Conservation (phyloP, 495 filamentous ascomycete species). For the Choiromyces venosus region DNA sequence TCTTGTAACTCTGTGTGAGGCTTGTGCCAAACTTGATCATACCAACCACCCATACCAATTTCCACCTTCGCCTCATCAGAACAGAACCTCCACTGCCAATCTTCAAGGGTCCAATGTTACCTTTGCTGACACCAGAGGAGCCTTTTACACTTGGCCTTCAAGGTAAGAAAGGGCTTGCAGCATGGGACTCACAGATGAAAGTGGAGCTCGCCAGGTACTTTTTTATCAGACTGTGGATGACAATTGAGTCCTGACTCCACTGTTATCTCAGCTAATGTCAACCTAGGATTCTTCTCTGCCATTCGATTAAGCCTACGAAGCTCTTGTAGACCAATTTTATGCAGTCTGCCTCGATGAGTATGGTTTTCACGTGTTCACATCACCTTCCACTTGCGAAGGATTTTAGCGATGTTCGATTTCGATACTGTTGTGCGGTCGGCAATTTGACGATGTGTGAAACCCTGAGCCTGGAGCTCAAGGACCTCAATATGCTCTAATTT, state of each 20-base stretch:
- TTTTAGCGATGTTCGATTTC: slow-evolving; percentile 1
- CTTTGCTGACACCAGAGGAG: neutral
- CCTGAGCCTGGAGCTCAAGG: neutral
- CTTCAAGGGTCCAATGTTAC: neutral
- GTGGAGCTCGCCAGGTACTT: neutral
- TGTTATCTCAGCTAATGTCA: neutral
- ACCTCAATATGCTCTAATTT: neutral
- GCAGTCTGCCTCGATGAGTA: neutral
- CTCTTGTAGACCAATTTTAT: neutral
- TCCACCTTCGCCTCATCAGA: no score
- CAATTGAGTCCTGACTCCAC: neutral
- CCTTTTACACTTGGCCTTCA: neutral
- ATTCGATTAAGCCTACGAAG: neutral
- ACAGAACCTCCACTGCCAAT: neutral
- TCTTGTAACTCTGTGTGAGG: neutral
- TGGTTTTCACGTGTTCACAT: neutral
- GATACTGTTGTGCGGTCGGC: neutral
- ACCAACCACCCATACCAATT: neutral
- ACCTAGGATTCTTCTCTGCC: neutral
- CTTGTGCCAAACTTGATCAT: neutral
- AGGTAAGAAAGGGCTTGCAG: neutral
- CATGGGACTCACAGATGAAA: neutral
- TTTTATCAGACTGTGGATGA: neutral
- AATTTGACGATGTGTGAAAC: neutral
- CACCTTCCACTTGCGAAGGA: neutral